Conservation (phyloP, 805 yeast species). For the Starmerella powellii region DNA sequence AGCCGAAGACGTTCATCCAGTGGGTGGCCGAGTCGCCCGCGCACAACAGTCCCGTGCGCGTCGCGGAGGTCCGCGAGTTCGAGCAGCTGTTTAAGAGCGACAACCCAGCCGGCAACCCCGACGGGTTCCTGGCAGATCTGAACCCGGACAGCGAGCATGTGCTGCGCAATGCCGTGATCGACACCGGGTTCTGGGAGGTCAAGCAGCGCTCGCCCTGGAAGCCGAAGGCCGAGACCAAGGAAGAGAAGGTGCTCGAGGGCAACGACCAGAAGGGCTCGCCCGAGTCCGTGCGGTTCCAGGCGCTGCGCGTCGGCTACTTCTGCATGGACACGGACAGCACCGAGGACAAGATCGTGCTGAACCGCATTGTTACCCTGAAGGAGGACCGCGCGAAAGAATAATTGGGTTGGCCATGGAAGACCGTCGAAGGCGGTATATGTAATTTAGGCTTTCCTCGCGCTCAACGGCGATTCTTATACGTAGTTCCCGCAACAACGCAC, state of each 20-base stretch:
- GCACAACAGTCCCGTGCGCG: slow-evolving; percentile 48
- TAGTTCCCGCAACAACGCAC: too few relatives aligned
- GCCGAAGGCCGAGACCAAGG: slow-evolving; percentile 45
- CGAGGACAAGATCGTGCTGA: slow-evolving; percentile 53
- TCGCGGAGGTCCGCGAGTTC: slow-evolving; percentile 74
- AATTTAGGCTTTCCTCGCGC: too few relatives aligned
- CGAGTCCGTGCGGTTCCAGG: slow-evolving; percentile 94
- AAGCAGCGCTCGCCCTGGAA: slow-evolving; percentile 59
- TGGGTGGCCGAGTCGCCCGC: slow-evolving; percentile 74
- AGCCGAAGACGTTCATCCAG: slow-evolving; percentile 93
- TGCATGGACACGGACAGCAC: slow-evolving; percentile 71
- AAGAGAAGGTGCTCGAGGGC: slow-evolving; percentile 49
- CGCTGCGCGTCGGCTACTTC: slow-evolving; percentile 91
- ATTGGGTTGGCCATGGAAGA: too few relatives aligned
- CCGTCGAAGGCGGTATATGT: too few relatives aligned
- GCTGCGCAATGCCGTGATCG: slow-evolving; percentile 55
- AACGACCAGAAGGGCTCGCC: slow-evolving; percentile 42
- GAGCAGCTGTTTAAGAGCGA: slow-evolving; percentile 81
- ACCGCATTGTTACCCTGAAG: slow-evolving; percentile 87
- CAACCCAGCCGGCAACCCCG: slow-evolving; percentile 79
- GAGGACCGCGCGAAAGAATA: slow-evolving; percentile 41
- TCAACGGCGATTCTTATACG: too few relatives aligned
- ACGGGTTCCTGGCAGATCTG: slow-evolving; percentile 75
- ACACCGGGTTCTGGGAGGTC: slow-evolving; percentile 61
- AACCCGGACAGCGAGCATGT: slow-evolving; percentile 68